Conservation (phyloP, 202 grass and related monocot genomes). For the Brachypodium distachyon region DNA sequence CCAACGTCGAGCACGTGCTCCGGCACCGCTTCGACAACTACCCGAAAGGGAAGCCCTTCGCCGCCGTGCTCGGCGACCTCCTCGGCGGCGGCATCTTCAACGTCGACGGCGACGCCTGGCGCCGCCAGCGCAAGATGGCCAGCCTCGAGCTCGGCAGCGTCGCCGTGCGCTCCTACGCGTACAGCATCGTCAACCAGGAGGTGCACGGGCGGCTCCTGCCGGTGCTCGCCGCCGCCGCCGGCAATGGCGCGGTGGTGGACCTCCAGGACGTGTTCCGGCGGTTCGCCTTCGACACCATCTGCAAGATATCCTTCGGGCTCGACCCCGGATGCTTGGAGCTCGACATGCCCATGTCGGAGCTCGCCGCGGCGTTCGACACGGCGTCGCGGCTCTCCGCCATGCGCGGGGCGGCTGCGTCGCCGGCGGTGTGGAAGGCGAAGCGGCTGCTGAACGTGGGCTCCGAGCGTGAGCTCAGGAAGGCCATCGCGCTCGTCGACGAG, state of each 20-base stretch:
- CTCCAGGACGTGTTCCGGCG: constrained; percentile 10
- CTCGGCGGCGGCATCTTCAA: constrained; percentile 11
- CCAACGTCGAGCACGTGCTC: constrained; percentile 13
- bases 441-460: neutral
- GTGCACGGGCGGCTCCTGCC: neutral
- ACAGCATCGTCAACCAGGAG: neutral
- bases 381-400: constrained; percentile 3
- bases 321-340: constrained; percentile 6
- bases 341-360: neutral
- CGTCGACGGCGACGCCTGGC: constrained; percentile 11
- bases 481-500: constrained; percentile 2
- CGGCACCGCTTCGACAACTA: constrained; percentile 2
- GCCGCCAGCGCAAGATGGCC: constrained; percentile 9
- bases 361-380: neutral
- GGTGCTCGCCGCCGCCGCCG: neutral
- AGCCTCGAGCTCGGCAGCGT: constrained; percentile 12
- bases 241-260: neutral
- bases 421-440: neutral
- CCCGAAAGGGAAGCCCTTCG: constrained; percentile 1
- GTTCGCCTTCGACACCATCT: constrained; percentile 9
- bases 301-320: constrained; percentile 8
- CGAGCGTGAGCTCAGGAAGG: neutral
- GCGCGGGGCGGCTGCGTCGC: neutral
- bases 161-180: constrained; percentile 3
- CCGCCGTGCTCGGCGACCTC: constrained; percentile 3